These are phyloP conservation scores for Penicillium verhagenii DNA, from an alignment of 495 filamentous ascomycete genomes.

Conservation along the genomic window DNA sequence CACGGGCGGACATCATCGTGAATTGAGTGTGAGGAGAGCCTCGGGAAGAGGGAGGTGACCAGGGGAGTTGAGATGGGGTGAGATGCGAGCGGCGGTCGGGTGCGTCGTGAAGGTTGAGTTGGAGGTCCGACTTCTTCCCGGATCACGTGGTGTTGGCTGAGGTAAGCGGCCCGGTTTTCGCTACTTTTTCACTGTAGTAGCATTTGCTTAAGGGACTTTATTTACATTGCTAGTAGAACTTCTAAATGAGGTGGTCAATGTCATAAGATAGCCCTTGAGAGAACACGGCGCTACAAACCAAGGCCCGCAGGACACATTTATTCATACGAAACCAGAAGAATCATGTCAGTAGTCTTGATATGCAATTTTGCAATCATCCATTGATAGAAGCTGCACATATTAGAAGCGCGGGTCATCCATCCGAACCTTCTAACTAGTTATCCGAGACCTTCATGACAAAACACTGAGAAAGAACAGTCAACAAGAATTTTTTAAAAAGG, in stretches of 20 bases:
- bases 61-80: slow-evolving; percentile 23
- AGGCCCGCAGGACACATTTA: background rate
- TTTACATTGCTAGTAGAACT: no score
- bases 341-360: background rate
- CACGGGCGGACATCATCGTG: slow-evolving; percentile 47
- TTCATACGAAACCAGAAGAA: background rate
- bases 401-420: background rate
- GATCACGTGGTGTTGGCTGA: slow-evolving; percentile 41
- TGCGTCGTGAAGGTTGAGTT: slow-evolving; percentile 34
- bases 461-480: slow-evolving; percentile 17
- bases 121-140: slow-evolving; percentile 42
- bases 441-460: slow-evolving; percentile 4
- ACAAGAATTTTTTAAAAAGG: slow-evolving; percentile 1
- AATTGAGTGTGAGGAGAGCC: slow-evolving; percentile 25
- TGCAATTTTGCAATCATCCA: background rate
- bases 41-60: slow-evolving; percentile 24
- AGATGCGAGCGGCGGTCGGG: slow-evolving; percentile 31
- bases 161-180: slow-evolving; percentile 9
- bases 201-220: no score
- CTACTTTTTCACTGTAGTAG: background rate
- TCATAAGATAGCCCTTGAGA: background rate
- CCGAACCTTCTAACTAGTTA: no score
- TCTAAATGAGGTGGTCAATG: background rate
- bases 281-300: background rate
- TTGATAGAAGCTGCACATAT: background rate